Base-by-base conservation (phyloP, 371 early-diverging fungal species). In the Apophysomyces sp. region DNA sequence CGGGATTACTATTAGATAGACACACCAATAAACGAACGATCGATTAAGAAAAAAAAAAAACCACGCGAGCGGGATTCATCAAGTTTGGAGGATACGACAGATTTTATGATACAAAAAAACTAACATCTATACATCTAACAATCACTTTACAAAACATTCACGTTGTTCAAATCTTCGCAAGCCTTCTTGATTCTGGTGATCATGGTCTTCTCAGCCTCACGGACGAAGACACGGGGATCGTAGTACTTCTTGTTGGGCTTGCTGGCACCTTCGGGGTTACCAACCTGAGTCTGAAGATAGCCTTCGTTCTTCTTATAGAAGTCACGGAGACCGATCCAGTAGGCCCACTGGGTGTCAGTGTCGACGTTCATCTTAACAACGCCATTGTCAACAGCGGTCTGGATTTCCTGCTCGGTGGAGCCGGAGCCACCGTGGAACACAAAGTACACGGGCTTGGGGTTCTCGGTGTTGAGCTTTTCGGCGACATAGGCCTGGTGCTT, bases 381-480 rank as follows among this genome's bases (percentile, higher is more conserved):
- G 67, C 95, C 95, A 70, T 87, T 71, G 54, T 62, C 52, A 52
- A 95, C 94, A 51, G 95, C 95, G 18, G 87, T 88, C 65, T 82
- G 62, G 71, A 95, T 94, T 69, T 95, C 95, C 21, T 86, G 62
- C 69, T 86, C 79, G 57, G 91, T 81, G 41, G 94, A 93, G 52
- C 95, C 95, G 13, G 94, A 94, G 31, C 95, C 95, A 68, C 95
- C 95, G 81, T 95, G 95, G 92, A 95, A 95, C 66, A 95, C 95
- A 64, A 95, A 92, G 84, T 80, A 90, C 67, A 95, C 88, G 34
- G 95, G 95, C 83, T 92, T 89, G 58, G 80, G 71, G 58, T 76
- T 71, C 24, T 73, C 62, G 55, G 66, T 41, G 63, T 78, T 69
- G 58, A 86, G 83, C 73, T 93, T 81, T 60, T 89, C 84, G 65